Evolutionary conservation across 2,329 filamentous ascomycete genomes (phyloP), one percentile per base, ranked within the genome.

Genomic region (Sclerotinia subarctica): DNA sequence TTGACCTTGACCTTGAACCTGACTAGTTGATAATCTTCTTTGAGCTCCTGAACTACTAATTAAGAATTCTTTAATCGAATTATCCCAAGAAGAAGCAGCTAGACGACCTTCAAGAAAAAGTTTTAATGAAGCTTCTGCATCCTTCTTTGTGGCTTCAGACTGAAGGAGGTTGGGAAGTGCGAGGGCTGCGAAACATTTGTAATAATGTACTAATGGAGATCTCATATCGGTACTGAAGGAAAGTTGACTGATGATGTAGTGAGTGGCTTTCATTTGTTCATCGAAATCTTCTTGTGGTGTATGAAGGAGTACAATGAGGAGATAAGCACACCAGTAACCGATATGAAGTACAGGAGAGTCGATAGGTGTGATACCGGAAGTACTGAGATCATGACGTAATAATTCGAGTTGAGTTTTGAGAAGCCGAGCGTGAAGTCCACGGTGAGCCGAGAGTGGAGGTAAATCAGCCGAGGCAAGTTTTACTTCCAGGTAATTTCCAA

Each of bases 311-410:
- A 91, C 82, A 13, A 86, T 82, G 24, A 92, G 80, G 11, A 92
- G 81, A 70, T 88, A 86, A 72, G 86, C 83, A 76, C 92, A 88
- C 85, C 90, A 91, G 78, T 90, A 92, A 24, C 85, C 85, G 32
- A 92, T 81, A 72, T 90, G 86, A 2, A 92, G 81, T 44, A 89
- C 76, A 4, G 86, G 85, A 60, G 84, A 81, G 3, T 71, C 71
- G n/a, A 81, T 79, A 0, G 78, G 75, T 5, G 83, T 82, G 29
- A 86, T 85, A 35, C 88, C 80, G 54, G 83, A 82, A 17, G 81
- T 79, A 4, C 89, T 87, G 2, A 92, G 81, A 66, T 86, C 83
- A 76, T 90, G 87, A 10, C 87, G 84, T 76, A 89, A 90, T 68
- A 88, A 82, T 74, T 92, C 89, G 54, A 89, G 81, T 70, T 86